These are phyloP conservation scores for Tolypocladium paradoxum DNA, from an alignment of 2,329 filamentous ascomycete species.

Conservation along the genomic window DNA sequence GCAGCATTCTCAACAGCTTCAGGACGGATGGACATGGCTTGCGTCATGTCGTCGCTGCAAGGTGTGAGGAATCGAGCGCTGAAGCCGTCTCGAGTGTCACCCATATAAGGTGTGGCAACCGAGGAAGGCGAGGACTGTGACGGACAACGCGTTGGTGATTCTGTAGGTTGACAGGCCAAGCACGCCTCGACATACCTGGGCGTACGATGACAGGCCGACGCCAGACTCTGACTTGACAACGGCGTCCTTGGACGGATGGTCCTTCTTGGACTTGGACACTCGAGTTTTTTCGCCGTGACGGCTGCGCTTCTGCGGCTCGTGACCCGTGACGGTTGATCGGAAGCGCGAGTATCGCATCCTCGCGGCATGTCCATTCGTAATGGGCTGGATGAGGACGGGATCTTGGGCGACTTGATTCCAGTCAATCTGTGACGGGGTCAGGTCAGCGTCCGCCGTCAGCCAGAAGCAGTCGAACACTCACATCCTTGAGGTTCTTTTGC, in stretches of 20 bases:
- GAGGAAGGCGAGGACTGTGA: constrained; percentile 27
- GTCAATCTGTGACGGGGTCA: constrained; percentile 35
- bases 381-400: constrained; percentile 40
- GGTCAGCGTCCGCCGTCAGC: not conserved
- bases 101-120: constrained; percentile 23
- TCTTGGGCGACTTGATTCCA: constrained; percentile 47
- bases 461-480: constrained; percentile 23
- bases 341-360: constrained; percentile 50
- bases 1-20: constrained; percentile 15
- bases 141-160: constrained; percentile 12
- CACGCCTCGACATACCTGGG: constrained; percentile 15
- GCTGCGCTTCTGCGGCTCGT: constrained; percentile 36
- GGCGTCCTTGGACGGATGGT: constrained; percentile 17
- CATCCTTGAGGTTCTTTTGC: constrained; percentile 51
- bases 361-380: constrained; percentile 50
- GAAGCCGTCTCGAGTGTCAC: constrained; percentile 24
- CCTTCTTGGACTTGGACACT: constrained; percentile 35
- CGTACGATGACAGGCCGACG: constrained; percentile 16
- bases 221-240: constrained; percentile 29
- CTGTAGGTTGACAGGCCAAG: not conserved
- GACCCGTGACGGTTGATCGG: constrained; percentile 32
- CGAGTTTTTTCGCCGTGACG: constrained; percentile 29
- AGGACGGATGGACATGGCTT: constrained; percentile 15
- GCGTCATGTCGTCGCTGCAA: constrained; percentile 38
- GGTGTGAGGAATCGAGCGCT: constrained; percentile 38